Evolutionary conservation across 306 rosid species (phyloP), one percentile per base, ranked within the genome.

Genomic region (Sicyos baderoa): DNA sequence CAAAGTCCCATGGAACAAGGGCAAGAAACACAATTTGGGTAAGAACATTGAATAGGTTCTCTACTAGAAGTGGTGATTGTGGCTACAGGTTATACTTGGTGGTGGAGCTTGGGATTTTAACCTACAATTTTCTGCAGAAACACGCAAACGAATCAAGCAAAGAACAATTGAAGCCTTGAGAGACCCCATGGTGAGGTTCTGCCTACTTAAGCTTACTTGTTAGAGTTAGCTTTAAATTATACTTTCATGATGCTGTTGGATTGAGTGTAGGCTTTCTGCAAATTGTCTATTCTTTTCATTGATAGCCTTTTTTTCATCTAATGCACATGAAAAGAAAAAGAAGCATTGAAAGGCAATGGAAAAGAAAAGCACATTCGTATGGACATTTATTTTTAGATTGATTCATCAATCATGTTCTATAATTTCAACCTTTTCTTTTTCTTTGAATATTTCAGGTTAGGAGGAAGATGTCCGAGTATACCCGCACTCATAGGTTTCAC

Each of bases 1-100:
- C 64, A 88, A 51, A 76, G 88, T 82, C n/a, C 96, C 96, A 51
- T 93, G 99, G 99, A 93, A 93, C 84, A 93, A 90, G 73, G 97
- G 96, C 75, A 86, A 77, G 87, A 84, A 88, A 74, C 99, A 93
- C 78, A 75, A 76, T 65, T 67, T 82, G 76, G 97, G 97, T 90
- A 81, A 76, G 68, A 66, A 53, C 72, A 54, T 71, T 21, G 27
- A 21, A 37, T 13, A 32, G 35, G 49, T 45, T 2, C 55, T 60
- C 67, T 45, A 65, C 44, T 40, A 40, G 71, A 1, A 18, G 29
- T 71, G 21, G 57, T 58, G 53, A 32, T 57, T 71, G 18, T 27
- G n/a, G 47, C 29, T 70, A 44, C 23, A 40, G 35, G 48, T 14
- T 52, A 37, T 9, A 61, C 27, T 74, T 58, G 77, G 68, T 58